phyloP scores from a whole-genome alignment of 129 eudicot species.

The Rutidosis leptorrhynchoides region DNA sequence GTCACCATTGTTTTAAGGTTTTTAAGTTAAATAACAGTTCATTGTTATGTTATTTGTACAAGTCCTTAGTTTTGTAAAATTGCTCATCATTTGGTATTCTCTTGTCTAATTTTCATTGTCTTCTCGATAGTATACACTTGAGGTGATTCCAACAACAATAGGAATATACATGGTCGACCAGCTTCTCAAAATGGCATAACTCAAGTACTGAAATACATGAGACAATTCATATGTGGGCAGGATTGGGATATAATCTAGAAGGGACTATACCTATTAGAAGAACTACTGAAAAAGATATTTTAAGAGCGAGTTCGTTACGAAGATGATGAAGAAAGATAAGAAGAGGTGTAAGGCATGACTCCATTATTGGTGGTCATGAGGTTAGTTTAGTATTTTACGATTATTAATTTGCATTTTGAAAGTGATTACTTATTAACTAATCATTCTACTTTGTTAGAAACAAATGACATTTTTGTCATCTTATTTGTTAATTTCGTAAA shows the following conservation, averaged over 20 bases:
- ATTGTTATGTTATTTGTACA: too few relatives aligned
- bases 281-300: slow-evolving; percentile 66
- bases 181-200: slow-evolving; percentile 49
- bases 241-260: slow-evolving; percentile 59
- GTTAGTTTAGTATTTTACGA: slow-evolving; percentile 39
- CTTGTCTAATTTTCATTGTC: too few relatives aligned
- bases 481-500: neutral
- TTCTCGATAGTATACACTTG: too few relatives aligned
- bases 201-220: slow-evolving; percentile 33
- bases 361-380: slow-evolving; percentile 79
- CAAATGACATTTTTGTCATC: neutral
- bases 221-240: slow-evolving; percentile 60
- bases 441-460: neutral
- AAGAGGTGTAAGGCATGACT: slow-evolving; percentile 58
- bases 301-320: slow-evolving; percentile 51
- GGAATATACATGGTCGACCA: too few relatives aligned
- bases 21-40: too few relatives aligned
- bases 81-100: too few relatives aligned
- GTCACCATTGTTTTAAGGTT: too few relatives aligned
- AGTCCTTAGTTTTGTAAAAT: too few relatives aligned
- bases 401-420: neutral
- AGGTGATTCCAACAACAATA: too few relatives aligned
- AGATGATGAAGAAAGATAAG: slow-evolving; percentile 76
- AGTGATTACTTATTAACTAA: neutral
- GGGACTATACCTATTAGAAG: slow-evolving; percentile 91